Conservation (phyloP, 2,329 filamentous ascomycete genomes). For the Trichoderma sp. region DNA sequence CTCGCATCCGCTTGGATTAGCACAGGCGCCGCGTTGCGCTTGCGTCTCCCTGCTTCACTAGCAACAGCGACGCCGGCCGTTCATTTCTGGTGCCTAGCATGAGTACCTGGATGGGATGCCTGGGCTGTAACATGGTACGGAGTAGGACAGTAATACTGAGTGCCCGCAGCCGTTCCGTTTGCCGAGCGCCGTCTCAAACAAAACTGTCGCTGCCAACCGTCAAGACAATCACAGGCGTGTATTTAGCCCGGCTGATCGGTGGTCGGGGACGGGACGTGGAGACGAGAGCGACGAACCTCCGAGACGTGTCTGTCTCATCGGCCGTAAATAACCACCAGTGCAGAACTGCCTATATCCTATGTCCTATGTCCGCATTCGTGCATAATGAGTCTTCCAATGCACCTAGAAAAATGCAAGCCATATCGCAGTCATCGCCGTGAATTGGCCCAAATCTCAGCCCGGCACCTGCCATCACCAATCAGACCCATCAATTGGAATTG, state of each 20-base stretch:
- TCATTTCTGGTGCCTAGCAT: neutral
- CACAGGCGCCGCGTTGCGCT: constrained; percentile 12
- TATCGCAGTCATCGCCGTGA: neutral
- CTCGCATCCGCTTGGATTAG: neutral
- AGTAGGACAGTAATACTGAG: neutral
- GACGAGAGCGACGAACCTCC: neutral
- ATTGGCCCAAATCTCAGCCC: neutral
- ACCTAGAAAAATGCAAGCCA: neutral
- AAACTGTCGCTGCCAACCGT: neutral
- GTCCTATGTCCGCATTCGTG: constrained; percentile 4
- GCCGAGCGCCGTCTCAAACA: neutral
- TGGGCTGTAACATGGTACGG: neutral
- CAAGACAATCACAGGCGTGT: neutral
- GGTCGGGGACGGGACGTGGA: neutral
- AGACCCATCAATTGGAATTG: neutral
- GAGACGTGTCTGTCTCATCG: neutral
- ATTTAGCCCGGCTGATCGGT: neutral
- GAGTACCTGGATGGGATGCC: neutral
- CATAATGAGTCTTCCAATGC: neutral
- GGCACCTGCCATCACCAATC: neutral
- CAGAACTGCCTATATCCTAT: neutral
- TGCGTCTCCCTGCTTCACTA: constrained; percentile 14
- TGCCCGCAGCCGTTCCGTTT: constrained; percentile 2
- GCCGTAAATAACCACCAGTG: neutral
- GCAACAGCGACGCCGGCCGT: neutral